phyloP scores from a whole-genome alignment of 1,139 yeast species.

The Yamadazyma epiphylla region DNA sequence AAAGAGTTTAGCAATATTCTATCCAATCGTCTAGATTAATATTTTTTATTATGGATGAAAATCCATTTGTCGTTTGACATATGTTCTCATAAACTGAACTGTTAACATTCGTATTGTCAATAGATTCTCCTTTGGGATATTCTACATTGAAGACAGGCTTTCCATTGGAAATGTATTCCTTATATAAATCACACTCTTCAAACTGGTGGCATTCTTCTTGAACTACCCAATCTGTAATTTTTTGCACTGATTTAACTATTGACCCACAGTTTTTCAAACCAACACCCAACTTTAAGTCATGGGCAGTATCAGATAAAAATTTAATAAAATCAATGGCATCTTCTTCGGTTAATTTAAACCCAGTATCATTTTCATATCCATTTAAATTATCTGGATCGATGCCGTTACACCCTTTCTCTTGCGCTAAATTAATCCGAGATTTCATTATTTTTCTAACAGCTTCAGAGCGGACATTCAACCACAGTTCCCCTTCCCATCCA shows the following conservation, averaged over 20 bases:
- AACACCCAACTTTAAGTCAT: conserved; percentile 11
- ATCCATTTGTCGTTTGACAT: conserved; percentile 8
- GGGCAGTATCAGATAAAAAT: conserved; percentile 12
- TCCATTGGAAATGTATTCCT: conserved; percentile 9
- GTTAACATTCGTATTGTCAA: too few species aligned
- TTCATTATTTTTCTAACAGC: conserved; percentile 16
- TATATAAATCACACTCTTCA: conserved; percentile 15
- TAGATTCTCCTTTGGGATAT: conserved; percentile 20
- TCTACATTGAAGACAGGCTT: conserved; percentile 20
- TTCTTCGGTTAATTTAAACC: conserved; percentile 14
- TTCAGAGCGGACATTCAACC: conserved; percentile 15
- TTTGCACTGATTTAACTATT: conserved; percentile 13
- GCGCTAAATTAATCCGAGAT: conserved; percentile 14
- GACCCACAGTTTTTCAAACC: conserved; percentile 19
- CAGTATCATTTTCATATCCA: conserved; percentile 20
- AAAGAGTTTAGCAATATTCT: too few species aligned
- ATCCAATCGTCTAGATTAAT: conserved; percentile 17
- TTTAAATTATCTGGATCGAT: conserved; percentile 21
- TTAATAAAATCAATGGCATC: conserved; percentile 16
- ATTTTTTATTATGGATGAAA: conserved; percentile 18
- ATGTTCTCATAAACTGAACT: conserved; percentile 7
- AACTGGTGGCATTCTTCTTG: conserved; percentile 20
- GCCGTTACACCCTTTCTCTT: conserved; percentile 16
- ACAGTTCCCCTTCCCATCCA: conserved; percentile 21
- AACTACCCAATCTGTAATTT: conserved; percentile 15